A percentile compares a stretch with the other conserved stretches of the same genome.
Evolutionary conservation across 2,329 filamentous ascomycete genomes (phyloP).

Genomic region (Neurospora sp.): DNA sequence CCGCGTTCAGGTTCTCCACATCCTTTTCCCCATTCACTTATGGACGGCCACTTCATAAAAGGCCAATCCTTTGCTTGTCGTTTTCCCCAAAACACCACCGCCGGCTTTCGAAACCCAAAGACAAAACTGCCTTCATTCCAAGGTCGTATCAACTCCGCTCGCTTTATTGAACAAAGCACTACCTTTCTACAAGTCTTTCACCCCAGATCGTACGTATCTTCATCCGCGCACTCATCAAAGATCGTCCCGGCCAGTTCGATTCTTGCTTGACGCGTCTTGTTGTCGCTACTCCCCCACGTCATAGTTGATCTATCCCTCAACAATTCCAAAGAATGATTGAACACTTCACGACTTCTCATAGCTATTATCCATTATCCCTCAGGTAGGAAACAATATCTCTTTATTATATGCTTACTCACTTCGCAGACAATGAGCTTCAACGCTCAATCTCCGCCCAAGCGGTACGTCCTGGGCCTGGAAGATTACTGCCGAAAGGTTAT

Average conservation of each 20-base stretch:
- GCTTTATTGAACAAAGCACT: background rate
- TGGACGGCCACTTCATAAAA: background rate
- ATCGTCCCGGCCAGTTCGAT: background rate
- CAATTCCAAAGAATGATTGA: background rate
- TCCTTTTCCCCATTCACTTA: background rate
- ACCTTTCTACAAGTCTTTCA: background rate
- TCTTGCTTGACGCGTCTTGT: background rate
- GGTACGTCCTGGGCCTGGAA: background rate
- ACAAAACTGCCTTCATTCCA: background rate
- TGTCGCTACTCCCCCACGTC: background rate
- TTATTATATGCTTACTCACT: background rate
- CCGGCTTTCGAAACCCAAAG: background rate
- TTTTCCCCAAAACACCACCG: background rate
- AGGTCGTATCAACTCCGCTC: background rate
- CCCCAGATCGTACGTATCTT: background rate
- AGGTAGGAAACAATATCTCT: background rate
- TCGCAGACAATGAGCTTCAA: background rate
- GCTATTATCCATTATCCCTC: background rate
- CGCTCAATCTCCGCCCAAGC: background rate
- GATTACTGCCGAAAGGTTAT: background rate
- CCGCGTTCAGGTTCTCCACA: background rate
- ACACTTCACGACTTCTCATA: background rate
- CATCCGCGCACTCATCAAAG: background rate
- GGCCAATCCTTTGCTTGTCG: background rate
- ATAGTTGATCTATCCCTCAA: background rate